Base-by-base conservation (phyloP, 208 protist species). In the Wallacemonas sp. region DNA sequence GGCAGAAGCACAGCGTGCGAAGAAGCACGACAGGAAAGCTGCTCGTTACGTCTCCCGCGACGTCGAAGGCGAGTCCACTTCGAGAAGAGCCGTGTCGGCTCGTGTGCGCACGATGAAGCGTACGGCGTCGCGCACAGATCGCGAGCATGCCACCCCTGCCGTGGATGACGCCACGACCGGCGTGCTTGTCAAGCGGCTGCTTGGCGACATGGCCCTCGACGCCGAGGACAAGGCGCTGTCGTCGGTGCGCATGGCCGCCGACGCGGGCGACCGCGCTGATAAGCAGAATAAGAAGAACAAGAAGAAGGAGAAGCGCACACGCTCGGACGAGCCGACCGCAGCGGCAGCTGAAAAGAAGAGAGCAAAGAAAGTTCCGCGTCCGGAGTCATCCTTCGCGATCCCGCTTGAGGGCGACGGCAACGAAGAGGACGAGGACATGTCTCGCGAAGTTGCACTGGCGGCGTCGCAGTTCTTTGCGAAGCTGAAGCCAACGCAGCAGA, bases 391-490 rank as follows among this genome's bases (percentile, higher is more conserved):
- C 23, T 70, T 70, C 41, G 65, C 52, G 4, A 58, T 68, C 23
- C 55, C 49, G 17, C 63, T 61, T 3, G 67, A 76, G 5, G 55
- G 48, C 14, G 70, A 70, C 36, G 78, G 75, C 19, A 72, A 88
- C 19, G 79, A 78, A 48, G 78, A 84, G 16, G 88, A 94, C 56
- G 75, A 68, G 26, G 65, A 62, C 2, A 48, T 91, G 23, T 76
- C 88, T 11, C 70, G 61, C 19, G 80, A 86, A 9, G 81, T 94
- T 6, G 61, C 87, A 19, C 56, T 62, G 19, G 70, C 72, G n/a
- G 65, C 83, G 23, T 63, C 85, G 21, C 60, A 33, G 11, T 92
- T 94, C 70, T 62, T 94, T 30, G 33, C 80, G 27, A 57, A 61
- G 17, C 77, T 94, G 14, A 63, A 41, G 29, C 65, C 79, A 1